Evolutionary conservation across 1,139 yeast species (phyloP), one percentile per base, ranked within the genome.

Genomic region (Geotrichum histeridarum): DNA sequence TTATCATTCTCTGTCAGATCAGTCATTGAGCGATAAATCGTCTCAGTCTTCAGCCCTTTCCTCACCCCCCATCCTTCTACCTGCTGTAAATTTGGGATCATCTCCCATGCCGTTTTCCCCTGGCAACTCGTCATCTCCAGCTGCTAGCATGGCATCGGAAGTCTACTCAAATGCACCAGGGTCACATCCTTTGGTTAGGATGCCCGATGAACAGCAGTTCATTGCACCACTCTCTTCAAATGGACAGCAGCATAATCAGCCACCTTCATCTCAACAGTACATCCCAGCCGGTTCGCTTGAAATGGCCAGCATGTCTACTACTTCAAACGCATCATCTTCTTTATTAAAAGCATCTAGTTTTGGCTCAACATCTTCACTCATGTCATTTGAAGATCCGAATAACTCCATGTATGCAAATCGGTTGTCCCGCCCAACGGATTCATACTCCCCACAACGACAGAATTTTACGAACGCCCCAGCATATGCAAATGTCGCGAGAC

Each of bases 311-410:
- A 22, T 22, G 2, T 37, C 39, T n/a, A n/a, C 39, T n/a, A n/a
- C 39, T n/a, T 17, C 39, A 2, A 37, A 37, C 5, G 39, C 15
- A 8, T 35, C 38, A 11, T 37, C 14, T n/a, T 33, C 15, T 37
- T 15, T 37, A 11, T 37, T 17, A 37, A 37, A 37, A n/a, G 39
- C 18, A n/a, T 37, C 39, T 37, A 37, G 39, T 37, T 53, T 46
- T 35, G 56, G 58, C 14, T 55, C 58, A 8, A 46, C 56, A 4
- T 53, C 56, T 11, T 53, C 58, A 1, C 48, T 55, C 31, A 50
- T 55, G 54, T 55, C 58, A 6, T 55, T 48, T 32, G 58, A 55
- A 5, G 57, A 52, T 18, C 48, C 53, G 8, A 50, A 36, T 17
- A 43, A 49, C 37, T 31, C 57, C 27, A 48, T 49, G 49, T 45